Evolutionary conservation across 2,329 filamentous ascomycete genomes (phyloP).

Genomic region (Monilinia polystroma): DNA sequence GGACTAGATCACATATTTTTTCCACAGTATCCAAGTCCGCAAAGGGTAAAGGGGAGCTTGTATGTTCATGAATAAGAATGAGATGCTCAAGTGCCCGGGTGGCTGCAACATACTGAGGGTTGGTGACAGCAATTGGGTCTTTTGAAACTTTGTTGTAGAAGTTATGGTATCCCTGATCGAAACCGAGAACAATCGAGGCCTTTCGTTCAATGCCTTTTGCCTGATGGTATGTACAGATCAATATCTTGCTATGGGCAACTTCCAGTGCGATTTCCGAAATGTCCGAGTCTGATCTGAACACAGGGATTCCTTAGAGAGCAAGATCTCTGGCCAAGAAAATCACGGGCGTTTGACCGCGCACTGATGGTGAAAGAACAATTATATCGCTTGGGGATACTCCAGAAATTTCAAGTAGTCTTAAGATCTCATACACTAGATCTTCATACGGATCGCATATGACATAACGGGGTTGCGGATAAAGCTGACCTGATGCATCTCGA

Average conservation of each 20-base stretch:
- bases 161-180: conserved; percentile 11
- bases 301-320: conserved; percentile 8
- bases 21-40: conserved; percentile 2
- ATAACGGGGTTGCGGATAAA: conserved; percentile 14
- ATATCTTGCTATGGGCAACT: conserved; percentile 11
- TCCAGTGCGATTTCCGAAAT: conserved; percentile 13
- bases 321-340: conserved; percentile 15
- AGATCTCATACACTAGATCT: conserved; percentile 15
- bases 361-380: conserved; percentile 18
- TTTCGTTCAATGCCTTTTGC: conserved; percentile 19
- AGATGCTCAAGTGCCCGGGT: conserved; percentile 19
- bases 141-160: not conserved
- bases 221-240: conserved; percentile 20
- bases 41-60: not conserved
- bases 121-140: conserved; percentile 18
- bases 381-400: conserved; percentile 5
- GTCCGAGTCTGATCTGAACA: conserved; percentile 22
- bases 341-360: not conserved
- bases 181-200: conserved; percentile 13
- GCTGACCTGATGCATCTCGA: conserved; percentile 10
- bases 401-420: conserved; percentile 5
- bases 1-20: conserved; percentile 12
- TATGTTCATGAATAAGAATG: conserved; percentile 12
- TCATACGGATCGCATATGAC: conserved; percentile 13
- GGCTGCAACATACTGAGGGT: conserved; percentile 21